These are phyloP conservation scores for Colletotrichum sp. DNA, from an alignment of 2,329 filamentous ascomycete species.

Conservation along the genomic window DNA sequence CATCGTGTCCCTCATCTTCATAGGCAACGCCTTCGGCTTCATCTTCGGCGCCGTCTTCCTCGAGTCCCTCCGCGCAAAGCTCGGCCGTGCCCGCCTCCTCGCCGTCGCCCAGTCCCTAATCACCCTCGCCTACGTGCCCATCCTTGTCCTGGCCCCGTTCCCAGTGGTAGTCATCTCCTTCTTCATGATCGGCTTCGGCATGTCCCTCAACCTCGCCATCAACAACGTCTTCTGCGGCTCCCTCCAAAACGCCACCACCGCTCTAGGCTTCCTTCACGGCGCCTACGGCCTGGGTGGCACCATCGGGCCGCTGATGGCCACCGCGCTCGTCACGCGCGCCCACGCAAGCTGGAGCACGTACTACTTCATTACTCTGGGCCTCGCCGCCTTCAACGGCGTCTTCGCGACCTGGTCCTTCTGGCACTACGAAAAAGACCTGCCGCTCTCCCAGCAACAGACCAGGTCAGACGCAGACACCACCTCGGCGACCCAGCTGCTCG, in stretches of 20 bases:
- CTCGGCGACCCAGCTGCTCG: slow-evolving; percentile 33
- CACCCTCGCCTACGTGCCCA: slow-evolving; percentile 65
- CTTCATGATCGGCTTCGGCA: slow-evolving; percentile 68
- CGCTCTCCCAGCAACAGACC: slow-evolving; percentile 8
- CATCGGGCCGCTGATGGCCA: slow-evolving; percentile 75
- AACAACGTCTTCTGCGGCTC: slow-evolving; percentile 65
- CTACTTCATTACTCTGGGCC: slow-evolving; percentile 69
- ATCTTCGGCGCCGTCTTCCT: slow-evolving; percentile 73
- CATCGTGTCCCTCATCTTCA: slow-evolving; percentile 81
- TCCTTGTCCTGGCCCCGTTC: slow-evolving; percentile 74
- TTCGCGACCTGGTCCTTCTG: slow-evolving; percentile 73
- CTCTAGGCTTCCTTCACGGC: slow-evolving; percentile 70
- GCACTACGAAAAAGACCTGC: slow-evolving; percentile 68
- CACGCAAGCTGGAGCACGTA: slow-evolving; percentile 72
- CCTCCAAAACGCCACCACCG: slow-evolving; percentile 56
- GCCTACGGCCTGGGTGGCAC: slow-evolving; percentile 71
- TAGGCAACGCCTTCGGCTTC: slow-evolving; percentile 79
- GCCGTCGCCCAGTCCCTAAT: slow-evolving; percentile 63
- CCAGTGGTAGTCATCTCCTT: slow-evolving; percentile 70
- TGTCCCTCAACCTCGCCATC: slow-evolving; percentile 61
- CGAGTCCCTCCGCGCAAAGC: slow-evolving; percentile 64
- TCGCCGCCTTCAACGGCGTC: slow-evolving; percentile 61
- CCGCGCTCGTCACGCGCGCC: slow-evolving; percentile 67
- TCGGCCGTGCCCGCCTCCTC: slow-evolving; percentile 71
- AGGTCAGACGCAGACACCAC: slow-evolving; percentile 24